Base-by-base conservation (phyloP, 2,329 filamentous ascomycete genomes). In the Cercospora brassicicola region DNA sequence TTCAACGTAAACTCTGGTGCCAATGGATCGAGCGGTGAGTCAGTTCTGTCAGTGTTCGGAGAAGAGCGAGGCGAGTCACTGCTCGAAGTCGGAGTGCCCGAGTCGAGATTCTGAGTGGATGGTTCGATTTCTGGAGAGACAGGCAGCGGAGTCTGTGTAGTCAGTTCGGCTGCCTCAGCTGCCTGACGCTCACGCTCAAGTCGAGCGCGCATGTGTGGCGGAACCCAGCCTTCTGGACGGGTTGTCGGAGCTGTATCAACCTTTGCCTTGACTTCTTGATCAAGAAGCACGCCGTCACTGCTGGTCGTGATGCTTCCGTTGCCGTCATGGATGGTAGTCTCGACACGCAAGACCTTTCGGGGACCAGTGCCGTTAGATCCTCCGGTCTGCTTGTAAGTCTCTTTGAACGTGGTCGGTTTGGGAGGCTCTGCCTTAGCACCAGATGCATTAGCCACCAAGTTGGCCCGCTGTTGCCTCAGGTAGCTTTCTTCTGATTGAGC, bases 191-290 rank as follows among this genome's bases (percentile, higher is more conserved):
- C 36, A 26, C 42, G 56, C 26, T 60, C 56, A 4, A 53, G n/a
- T 13, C 30, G 53, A n/a, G 55, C 55, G 30, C 66, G 66, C 42
- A 59, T 23, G 48, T 67, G 66, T 28, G 66, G 66, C n/a, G 66
- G 66, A 5, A 67, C 20, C 39, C 31, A 59, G 15, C 39, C 62
- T n/a, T 61, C 36, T 28, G 36, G 28, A 31, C 28, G 30, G 11
- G 26, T 20, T 4, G 28, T 28, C 23, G 64, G 64, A 13, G 64
- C 26, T 30, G 39, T 8, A 10, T 28, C 26, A 7, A 28, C 53
- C 26, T 20, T 61, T 20, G 30, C 15, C n/a, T 20, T 39, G 18
- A 28, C 11, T 4, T 59, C 11, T 2, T 23, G 23, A 7, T 7
- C 18, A 15, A 64, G 31, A 6, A 18, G 10, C 6, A 57, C 51